Evolutionary conservation across 2,329 filamentous ascomycete species (phyloP).

Genomic region (Dothideomycetes sp.): DNA sequence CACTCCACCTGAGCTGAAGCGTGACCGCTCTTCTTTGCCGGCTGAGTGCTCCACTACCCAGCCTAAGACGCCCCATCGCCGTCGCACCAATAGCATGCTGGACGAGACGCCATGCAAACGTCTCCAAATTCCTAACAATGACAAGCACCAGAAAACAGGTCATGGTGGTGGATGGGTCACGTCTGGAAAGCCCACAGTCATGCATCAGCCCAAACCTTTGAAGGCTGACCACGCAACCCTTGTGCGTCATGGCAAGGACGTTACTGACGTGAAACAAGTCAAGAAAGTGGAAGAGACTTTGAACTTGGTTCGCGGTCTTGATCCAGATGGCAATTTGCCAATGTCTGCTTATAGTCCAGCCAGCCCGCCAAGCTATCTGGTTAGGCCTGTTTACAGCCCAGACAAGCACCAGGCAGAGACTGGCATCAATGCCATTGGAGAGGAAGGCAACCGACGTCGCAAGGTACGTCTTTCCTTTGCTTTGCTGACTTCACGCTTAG

Average conservation of each 20-base stretch:
- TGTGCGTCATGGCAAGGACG: neutral
- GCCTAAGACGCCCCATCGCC: neutral
- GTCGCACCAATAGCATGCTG: neutral
- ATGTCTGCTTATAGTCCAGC: neutral
- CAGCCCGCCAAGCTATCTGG: neutral
- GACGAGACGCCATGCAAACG: neutral
- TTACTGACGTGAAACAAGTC: neutral
- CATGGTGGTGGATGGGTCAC: neutral
- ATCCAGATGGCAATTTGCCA: neutral
- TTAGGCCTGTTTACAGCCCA: neutral
- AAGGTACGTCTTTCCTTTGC: neutral
- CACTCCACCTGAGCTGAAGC: slow-evolving; percentile 25
- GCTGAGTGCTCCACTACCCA: neutral
- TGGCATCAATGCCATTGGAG: neutral
- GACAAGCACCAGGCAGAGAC: neutral
- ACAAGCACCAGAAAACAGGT: neutral
- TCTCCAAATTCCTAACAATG: neutral
- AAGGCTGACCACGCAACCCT: neutral
- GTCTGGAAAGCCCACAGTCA: no score
- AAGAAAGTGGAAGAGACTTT: neutral
- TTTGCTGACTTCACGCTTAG: no score
- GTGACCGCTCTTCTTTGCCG: neutral
- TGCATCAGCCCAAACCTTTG: no score
- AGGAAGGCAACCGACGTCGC: neutral
- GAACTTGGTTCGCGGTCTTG: no score